A percentile compares a stretch with the other conserved stretches of the same genome.
Conservation (phyloP, 2,329 filamentous ascomycete genomes). For the Claviceps pusilla region DNA sequence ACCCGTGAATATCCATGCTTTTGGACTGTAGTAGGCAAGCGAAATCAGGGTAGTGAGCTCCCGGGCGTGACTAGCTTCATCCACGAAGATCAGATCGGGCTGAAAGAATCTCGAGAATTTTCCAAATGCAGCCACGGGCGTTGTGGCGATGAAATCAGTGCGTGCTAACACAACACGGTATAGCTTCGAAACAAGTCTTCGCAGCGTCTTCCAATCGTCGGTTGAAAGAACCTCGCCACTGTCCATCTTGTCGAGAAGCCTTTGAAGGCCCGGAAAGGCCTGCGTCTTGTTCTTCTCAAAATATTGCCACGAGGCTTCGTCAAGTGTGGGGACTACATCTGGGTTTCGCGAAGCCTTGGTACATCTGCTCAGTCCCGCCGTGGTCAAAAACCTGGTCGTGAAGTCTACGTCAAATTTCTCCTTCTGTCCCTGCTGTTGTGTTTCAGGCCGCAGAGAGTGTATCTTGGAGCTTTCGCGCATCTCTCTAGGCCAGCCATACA, state of each 20-base stretch:
- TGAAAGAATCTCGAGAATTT: slow-evolving; percentile 42
- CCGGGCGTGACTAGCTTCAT: slow-evolving; percentile 42
- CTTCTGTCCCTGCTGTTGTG: not conserved
- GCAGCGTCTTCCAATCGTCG: slow-evolving; percentile 16
- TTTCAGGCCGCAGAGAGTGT: slow-evolving; percentile 7
- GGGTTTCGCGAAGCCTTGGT: slow-evolving; percentile 6
- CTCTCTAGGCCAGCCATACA: slow-evolving; percentile 27
- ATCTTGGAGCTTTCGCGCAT: slow-evolving; percentile 17
- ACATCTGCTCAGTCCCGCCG: slow-evolving; percentile 11
- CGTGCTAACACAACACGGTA: slow-evolving; percentile 24
- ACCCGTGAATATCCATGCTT: slow-evolving; percentile 30
- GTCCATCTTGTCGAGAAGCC: slow-evolving; percentile 21
- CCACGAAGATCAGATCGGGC: slow-evolving; percentile 74
- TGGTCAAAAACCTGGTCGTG: slow-evolving; percentile 20
- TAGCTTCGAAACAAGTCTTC: slow-evolving; percentile 18
- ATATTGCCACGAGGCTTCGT: slow-evolving; percentile 28
- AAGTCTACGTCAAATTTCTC: slow-evolving; percentile 15
- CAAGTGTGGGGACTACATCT: slow-evolving; percentile 23
- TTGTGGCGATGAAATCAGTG: slow-evolving; percentile 31
- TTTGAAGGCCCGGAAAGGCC: slow-evolving; percentile 20
- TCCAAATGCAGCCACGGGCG: slow-evolving; percentile 27
- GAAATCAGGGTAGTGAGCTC: slow-evolving; percentile 31
- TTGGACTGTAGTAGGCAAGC: slow-evolving; percentile 26
- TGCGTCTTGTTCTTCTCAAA: slow-evolving; percentile 19
- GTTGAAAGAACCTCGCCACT: slow-evolving; percentile 12